Conservation (phyloP, 345 rosid species). For the Salix udensis region DNA sequence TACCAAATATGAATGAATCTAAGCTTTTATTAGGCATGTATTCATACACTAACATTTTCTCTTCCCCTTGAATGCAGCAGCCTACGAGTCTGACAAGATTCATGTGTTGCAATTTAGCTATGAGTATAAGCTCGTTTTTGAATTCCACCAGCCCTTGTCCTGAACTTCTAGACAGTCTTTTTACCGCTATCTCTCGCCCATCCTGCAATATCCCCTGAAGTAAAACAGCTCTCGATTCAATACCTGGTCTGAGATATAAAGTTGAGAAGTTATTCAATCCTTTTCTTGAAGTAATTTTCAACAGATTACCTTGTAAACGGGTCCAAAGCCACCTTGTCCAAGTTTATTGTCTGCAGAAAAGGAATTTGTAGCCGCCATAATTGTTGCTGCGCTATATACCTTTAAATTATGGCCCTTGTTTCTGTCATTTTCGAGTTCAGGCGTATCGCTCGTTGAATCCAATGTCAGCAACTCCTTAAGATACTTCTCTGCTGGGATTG, state of each 20-base stretch:
- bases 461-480: constrained; percentile 10
- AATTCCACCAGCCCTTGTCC: constrained; percentile 26
- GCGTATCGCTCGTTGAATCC: background rate
- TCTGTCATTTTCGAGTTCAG: constrained; percentile 7
- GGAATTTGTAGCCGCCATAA: constrained; percentile 8
- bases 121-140: constrained; percentile 26
- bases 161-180: constrained; percentile 17
- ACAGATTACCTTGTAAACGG: background rate
- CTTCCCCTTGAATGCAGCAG: constrained; percentile 14
- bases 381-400: background rate
- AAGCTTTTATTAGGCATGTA: constrained; percentile 22
- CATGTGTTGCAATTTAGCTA: constrained; percentile 18
- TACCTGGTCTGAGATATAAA: too few relatives aligned
- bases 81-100: constrained; percentile 23
- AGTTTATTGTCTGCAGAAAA: constrained; percentile 11
- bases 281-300: too few relatives aligned
- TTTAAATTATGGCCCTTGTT: background rate
- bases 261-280: too few relatives aligned
- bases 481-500: background rate
- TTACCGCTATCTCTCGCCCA: constrained; percentile 21
- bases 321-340: constrained; percentile 11
- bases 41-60: constrained; percentile 23
- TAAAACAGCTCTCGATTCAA: too few relatives aligned
- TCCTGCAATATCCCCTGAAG: constrained; percentile 7
- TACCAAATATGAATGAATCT: constrained; percentile 20